Evolutionary conservation across 106 monocot species (phyloP).

Genomic region (Dendrobium officinale): DNA sequence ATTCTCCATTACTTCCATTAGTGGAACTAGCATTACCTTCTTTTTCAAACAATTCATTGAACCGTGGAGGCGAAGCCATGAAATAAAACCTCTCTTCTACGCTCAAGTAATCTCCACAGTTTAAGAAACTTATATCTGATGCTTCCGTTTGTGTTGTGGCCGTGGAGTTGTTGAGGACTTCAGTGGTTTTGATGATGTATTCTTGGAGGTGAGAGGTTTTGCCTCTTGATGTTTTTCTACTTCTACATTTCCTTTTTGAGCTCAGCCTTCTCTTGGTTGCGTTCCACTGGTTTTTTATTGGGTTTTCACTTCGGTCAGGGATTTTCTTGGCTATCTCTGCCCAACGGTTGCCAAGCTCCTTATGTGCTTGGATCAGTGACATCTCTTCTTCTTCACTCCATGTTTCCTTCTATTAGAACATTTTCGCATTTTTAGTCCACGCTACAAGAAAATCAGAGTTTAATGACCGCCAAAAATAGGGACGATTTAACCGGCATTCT

Average conservation of each 20-base stretch:
- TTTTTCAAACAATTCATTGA: too few relatives aligned
- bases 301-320: slow-evolving; percentile 58
- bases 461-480: too few relatives aligned
- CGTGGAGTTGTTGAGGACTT: not conserved
- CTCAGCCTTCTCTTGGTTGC: slow-evolving; percentile 54
- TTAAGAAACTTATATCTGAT: not conserved
- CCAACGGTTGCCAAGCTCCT: slow-evolving; percentile 56
- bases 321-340: slow-evolving; percentile 52
- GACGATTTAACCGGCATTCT: too few relatives aligned
- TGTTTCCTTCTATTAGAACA: slow-evolving; percentile 35
- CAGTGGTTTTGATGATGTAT: not conserved
- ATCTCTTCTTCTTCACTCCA: slow-evolving; percentile 72
- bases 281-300: slow-evolving; percentile 85
- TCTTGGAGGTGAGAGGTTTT: slow-evolving; percentile 4
- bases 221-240: slow-evolving; percentile 23
- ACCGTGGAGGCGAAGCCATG: too few relatives aligned
- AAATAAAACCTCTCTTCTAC: not conserved
- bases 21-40: too few relatives aligned
- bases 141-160: too few relatives aligned
- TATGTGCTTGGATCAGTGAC: slow-evolving; percentile 43
- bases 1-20: too few relatives aligned
- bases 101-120: too few relatives aligned
- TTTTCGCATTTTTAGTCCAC: too few relatives aligned
- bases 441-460: too few relatives aligned
- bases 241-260: slow-evolving; percentile 30